phyloP scores from a whole-genome alignment of 768 basidiomycete species.

The Xerocomus brunneocitrinus region DNA sequence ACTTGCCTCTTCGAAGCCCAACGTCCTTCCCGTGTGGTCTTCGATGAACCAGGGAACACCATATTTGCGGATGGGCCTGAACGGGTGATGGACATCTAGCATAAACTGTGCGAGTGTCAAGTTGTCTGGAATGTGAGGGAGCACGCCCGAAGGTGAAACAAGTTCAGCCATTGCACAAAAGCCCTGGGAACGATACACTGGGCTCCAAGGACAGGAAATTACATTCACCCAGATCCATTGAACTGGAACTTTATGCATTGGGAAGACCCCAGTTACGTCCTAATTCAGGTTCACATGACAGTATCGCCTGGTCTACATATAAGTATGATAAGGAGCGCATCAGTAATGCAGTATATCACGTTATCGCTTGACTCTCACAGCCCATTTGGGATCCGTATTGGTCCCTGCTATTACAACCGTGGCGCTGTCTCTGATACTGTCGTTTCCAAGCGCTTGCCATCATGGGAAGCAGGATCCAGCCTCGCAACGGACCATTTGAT shows the following conservation, averaged over 20 bases:
- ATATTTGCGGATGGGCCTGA: slow-evolving; percentile 22
- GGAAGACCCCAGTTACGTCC: neutral
- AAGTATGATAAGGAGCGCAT: neutral
- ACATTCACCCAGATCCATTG: neutral
- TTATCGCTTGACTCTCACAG: neutral
- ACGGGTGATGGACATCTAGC: slow-evolving; percentile 32
- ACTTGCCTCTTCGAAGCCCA: slow-evolving; percentile 36
- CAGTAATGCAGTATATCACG: neutral
- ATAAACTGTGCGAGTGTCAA: slow-evolving; percentile 37
- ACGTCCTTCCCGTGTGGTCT: slow-evolving; percentile 33
- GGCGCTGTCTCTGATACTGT: neutral
- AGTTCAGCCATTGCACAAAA: slow-evolving; percentile 24
- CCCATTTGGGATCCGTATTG: neutral
- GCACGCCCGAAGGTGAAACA: slow-evolving; percentile 24
- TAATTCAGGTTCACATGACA: neutral
- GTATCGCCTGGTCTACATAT: neutral
- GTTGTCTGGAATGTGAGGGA: slow-evolving; percentile 36
- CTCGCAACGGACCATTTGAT: slow-evolving; percentile 18
- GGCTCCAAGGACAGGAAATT: neutral
- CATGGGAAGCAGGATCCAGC: neutral
- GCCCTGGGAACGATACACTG: no score
- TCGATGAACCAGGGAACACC: slow-evolving; percentile 40
- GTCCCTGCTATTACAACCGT: slow-evolving; percentile 9
- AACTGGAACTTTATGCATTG: neutral
- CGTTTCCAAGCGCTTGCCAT: neutral